Conservation (phyloP, 306 rosid species). For the Medicago arabica region DNA sequence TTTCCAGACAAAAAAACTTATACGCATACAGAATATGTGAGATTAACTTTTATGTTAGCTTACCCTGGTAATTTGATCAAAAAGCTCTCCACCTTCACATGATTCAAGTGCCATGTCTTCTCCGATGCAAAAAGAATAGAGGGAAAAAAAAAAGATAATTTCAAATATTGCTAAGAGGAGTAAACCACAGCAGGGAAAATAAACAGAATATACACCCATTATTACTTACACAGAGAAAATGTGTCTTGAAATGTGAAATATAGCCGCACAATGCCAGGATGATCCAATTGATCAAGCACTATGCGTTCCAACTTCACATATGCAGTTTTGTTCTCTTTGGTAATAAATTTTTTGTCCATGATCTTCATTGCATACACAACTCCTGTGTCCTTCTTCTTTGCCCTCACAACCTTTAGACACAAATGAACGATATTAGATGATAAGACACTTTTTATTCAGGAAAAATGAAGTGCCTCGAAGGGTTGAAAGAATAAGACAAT, state of each 20-base stretch:
- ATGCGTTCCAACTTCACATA: slow-evolving; percentile 97
- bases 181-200: slow-evolving; percentile 22
- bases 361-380: slow-evolving; percentile 91
- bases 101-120: slow-evolving; percentile 99
- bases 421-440: slow-evolving; percentile 31
- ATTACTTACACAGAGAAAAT: slow-evolving; percentile 90
- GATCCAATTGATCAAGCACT: slow-evolving; percentile 97
- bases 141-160: slow-evolving; percentile 34
- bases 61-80: slow-evolving; percentile 99
- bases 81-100: slow-evolving; percentile 99
- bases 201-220: slow-evolving; percentile 40
- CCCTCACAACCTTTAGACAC: slow-evolving; percentile 88
- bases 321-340: slow-evolving; percentile 97
- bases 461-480: slow-evolving; percentile 19
- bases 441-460: background rate
- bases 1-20: slow-evolving; percentile 24
- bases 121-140: slow-evolving; percentile 34
- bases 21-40: slow-evolving; percentile 21
- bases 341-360: slow-evolving; percentile 97
- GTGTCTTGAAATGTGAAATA: slow-evolving; percentile 97
- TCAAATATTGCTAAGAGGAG: slow-evolving; percentile 46
- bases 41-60: slow-evolving; percentile 44
- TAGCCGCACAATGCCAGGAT: slow-evolving; percentile 93
- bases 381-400: slow-evolving; percentile 95
- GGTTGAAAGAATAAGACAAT: slow-evolving; percentile 14